A percentile compares a stretch with the other conserved stretches of the same genome.
phyloP scores from a whole-genome alignment of 2,329 filamentous ascomycete genomes.

The Alternaria sp. region DNA sequence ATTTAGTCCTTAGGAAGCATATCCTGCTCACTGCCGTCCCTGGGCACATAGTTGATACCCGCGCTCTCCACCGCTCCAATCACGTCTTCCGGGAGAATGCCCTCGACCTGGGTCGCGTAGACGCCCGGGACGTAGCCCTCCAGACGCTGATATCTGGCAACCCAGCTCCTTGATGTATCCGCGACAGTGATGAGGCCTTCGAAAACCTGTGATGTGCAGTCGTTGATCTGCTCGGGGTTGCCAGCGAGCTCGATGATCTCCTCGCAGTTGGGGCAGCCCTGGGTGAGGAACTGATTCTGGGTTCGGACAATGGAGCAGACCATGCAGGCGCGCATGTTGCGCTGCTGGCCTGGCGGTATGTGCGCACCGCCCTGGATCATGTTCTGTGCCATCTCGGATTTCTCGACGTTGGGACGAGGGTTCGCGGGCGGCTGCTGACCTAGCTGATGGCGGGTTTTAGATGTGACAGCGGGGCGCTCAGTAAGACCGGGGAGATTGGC shows the following conservation, averaged over 20 bases:
- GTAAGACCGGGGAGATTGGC: conserved; percentile 1
- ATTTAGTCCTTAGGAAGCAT: conserved; percentile 41
- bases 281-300: conserved; percentile 77
- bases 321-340: conserved; percentile 95
- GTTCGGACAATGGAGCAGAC: conserved; percentile 95
- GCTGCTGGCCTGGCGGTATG: conserved; percentile 76
- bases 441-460: neutral
- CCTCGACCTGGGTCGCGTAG: conserved; percentile 94
- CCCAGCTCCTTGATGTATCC: conserved; percentile 86
- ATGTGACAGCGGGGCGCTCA: neutral
- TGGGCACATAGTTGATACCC: conserved; percentile 66
- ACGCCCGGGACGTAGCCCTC: conserved; percentile 87
- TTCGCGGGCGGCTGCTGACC: neutral
- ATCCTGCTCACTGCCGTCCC: conserved; percentile 47
- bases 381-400: conserved; percentile 7
- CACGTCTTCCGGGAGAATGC: conserved; percentile 68
- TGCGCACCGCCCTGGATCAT: conserved; percentile 61
- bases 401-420: neutral
- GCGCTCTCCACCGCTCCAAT: conserved; percentile 63
- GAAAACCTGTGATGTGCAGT: conserved; percentile 95
- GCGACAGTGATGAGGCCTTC: conserved; percentile 88
- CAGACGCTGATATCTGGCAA: conserved; percentile 93
- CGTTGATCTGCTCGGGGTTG: conserved; percentile 80
- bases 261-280: conserved; percentile 97
- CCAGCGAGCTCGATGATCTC: conserved; percentile 83